These are phyloP conservation scores for Protomyces gravidus DNA, from an alignment of 1,139 yeast species.

Conservation along the genomic window DNA sequence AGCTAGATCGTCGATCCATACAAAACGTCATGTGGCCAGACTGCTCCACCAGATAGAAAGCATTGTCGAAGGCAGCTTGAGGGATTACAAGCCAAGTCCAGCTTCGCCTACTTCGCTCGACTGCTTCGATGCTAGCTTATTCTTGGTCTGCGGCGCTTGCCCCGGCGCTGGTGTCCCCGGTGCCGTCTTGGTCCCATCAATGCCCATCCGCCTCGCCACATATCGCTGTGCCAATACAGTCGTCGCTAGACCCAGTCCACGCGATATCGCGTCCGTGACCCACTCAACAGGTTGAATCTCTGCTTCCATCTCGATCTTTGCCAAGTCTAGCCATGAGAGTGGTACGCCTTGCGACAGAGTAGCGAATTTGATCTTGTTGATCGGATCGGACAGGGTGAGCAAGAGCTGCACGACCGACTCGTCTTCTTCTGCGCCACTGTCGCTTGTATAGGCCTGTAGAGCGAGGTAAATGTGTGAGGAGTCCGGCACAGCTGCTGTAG, in stretches of 20 bases:
- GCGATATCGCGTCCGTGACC: slow-evolving; percentile 90
- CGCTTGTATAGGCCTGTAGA: background rate
- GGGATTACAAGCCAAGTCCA: background rate
- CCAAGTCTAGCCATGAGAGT: slow-evolving; percentile 80
- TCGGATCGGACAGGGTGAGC: slow-evolving; percentile 67
- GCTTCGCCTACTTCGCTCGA: background rate
- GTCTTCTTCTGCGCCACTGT: slow-evolving; percentile 37
- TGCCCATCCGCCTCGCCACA: slow-evolving; percentile 87
- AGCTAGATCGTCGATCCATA: background rate
- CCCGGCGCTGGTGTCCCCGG: background rate
- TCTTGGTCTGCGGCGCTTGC: background rate
- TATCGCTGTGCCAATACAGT: slow-evolving; percentile 88
- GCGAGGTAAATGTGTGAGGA: background rate
- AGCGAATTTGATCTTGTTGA: slow-evolving; percentile 67
- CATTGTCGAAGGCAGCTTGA: too few species aligned
- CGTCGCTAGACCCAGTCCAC: slow-evolving; percentile 70
- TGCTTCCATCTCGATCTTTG: slow-evolving; percentile 44
- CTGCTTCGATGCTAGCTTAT: background rate
- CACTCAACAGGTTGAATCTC: slow-evolving; percentile 70
- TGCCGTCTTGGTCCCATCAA: slow-evolving; percentile 8
- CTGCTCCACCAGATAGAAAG: too few species aligned
- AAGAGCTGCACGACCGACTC: slow-evolving; percentile 48
- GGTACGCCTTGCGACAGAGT: slow-evolving; percentile 90
- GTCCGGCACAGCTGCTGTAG: slow-evolving; percentile 12
- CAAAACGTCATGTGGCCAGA: background rate